A percentile compares a stretch with the other conserved stretches of the same genome.
Evolutionary conservation across 352 stramenopile genomes (phyloP).

Genomic region (Globisporangium takayamanum): DNA sequence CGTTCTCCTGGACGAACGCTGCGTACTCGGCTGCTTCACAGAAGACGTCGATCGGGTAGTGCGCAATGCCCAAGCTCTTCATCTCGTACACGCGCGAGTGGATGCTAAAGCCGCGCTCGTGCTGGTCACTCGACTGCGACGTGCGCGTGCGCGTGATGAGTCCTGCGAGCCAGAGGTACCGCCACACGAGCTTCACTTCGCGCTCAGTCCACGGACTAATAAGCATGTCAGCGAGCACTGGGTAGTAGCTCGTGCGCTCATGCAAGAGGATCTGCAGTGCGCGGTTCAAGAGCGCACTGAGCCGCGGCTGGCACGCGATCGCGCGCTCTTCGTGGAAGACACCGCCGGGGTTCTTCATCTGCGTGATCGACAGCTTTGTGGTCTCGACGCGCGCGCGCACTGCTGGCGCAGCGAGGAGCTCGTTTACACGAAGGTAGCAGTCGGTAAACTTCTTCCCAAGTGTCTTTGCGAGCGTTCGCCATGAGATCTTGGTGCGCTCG

Average conservation of each 20-base stretch:
- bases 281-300: conserved; percentile 57
- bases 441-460: conserved; percentile 58
- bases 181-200: conserved; percentile 81
- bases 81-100: conserved; percentile 69
- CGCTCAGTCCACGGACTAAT: conserved; percentile 63
- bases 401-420: conserved; percentile 51
- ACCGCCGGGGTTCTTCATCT: conserved; percentile 66
- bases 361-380: conserved; percentile 48
- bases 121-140: conserved; percentile 42
- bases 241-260: conserved; percentile 63
- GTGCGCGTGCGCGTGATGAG: conserved; percentile 58
- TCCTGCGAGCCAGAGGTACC: conserved; percentile 75
- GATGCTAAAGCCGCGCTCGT: conserved; percentile 64
- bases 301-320: conserved; percentile 48
- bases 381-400: conserved; percentile 58
- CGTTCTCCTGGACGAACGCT: conserved; percentile 66
- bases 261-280: conserved; percentile 81
- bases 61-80: conserved; percentile 56
- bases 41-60: conserved; percentile 67
- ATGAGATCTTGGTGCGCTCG: conserved; percentile 58
- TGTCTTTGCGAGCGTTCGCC: conserved; percentile 52
- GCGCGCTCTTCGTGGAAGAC: conserved; percentile 61
- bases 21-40: conserved; percentile 64
- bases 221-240: conserved; percentile 62
- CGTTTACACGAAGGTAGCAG: conserved; percentile 64